Conservation (phyloP, 192 early-diverging fungal species). For the Lunasporangiospora selenospora region DNA sequence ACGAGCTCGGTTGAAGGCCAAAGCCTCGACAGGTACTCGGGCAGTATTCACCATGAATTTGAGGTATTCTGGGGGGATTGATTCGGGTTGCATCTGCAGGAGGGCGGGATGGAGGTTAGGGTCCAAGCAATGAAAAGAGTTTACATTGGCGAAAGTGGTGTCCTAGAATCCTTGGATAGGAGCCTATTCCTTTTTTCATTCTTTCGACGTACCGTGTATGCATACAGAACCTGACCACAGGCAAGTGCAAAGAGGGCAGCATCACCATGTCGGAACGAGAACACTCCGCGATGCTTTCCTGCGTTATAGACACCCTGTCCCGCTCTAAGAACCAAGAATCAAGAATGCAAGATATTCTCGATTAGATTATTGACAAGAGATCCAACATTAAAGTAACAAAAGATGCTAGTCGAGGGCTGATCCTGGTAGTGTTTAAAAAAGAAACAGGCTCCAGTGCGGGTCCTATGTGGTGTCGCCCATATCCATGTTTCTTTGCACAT, state of each 20-base stretch:
- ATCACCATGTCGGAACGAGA: constrained; percentile 62
- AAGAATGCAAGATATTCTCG: too few species aligned
- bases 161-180: too few species aligned
- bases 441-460: too few species aligned
- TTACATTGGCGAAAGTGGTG: background rate
- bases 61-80: constrained; percentile 62
- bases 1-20: constrained; percentile 62
- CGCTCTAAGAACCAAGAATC: constrained; percentile 55
- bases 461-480: too few species aligned
- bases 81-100: constrained; percentile 66
- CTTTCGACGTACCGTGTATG: constrained; percentile 58
- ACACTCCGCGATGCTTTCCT: constrained; percentile 58
- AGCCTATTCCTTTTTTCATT: background rate
- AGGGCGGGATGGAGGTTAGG: background rate
- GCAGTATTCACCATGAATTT: constrained; percentile 69
- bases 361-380: too few species aligned
- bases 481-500: too few species aligned
- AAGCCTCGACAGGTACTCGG: constrained; percentile 58
- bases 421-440: too few species aligned
- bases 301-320: constrained; percentile 63
- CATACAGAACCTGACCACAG: constrained; percentile 63
- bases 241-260: constrained; percentile 59
- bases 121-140: background rate
- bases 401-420: too few species aligned
- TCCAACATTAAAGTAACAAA: too few species aligned